Evolutionary conservation across 2,329 filamentous ascomycete species (phyloP), one percentile per base, ranked within the genome.

Genomic region (Diaporthe citriasiana): DNA sequence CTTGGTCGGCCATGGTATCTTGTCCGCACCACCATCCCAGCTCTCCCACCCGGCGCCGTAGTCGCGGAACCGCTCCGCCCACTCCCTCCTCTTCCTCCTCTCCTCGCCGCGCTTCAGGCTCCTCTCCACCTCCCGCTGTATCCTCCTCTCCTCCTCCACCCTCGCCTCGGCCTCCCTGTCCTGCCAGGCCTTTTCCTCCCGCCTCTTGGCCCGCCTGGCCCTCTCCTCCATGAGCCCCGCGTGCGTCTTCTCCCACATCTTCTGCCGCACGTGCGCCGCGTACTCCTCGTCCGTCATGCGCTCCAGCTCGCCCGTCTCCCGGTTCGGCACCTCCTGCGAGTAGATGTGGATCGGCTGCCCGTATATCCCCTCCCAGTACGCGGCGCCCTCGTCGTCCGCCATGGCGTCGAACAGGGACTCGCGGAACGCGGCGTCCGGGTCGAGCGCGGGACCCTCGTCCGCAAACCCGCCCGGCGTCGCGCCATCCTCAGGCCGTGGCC

Each of bases 161-260:
- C 79, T 79, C 73, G 80, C 82, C 74, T 84, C 80, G 42, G 83
- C 82, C 56, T 85, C 84, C 72, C 77, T 87, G 88, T 76, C 89
- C 74, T 82, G 81, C 79, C 77, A 78, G 81, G 91, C 91, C 71
- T 92, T 89, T 82, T 97, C 95, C 78, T 97, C 93, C 8, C 71
- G 33, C 27, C n/a, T 45, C 76, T 85, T 83, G 63, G 82, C 81
- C 74, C 82, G 82, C 79, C 78, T 78, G 80, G 91, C 91, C 73
- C 93, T 89, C 82, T 97, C 95, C 79, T 97, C 93, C 0, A 96
- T 82, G 70, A 97, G 85, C 30, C 96, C 94, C 77, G 96, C 93
- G 80, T 98, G 92, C 70, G 94, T 97, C 84, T 94, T 95, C 87
- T 98, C 95, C 93, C 95, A 99, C 97, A 99, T 98, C 83, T 92